Evolutionary conservation across 1,284 basidiomycete species (phyloP).

Genomic region (Quambalaria eucalypti): DNA sequence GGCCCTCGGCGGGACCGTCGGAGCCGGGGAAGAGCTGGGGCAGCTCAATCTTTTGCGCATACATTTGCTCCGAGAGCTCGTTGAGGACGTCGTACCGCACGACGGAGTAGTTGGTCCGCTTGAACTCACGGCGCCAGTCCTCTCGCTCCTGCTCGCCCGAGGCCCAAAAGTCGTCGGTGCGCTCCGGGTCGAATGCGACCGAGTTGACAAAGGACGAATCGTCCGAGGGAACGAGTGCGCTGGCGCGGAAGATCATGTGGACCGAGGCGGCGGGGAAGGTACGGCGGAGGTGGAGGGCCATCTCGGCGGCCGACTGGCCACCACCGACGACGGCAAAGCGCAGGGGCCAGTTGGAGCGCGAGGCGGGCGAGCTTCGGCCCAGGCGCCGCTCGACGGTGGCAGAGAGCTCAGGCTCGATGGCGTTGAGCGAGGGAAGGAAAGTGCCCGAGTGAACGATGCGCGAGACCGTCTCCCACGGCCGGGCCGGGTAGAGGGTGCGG

Average conservation of each 20-base stretch:
- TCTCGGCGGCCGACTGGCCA: slow-evolving; percentile 43
- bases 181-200: slow-evolving; percentile 41
- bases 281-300: slow-evolving; percentile 36
- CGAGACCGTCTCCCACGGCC: slow-evolving; percentile 7
- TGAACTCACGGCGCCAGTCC: slow-evolving; percentile 38
- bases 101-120: slow-evolving; percentile 45
- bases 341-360: slow-evolving; percentile 8
- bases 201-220: slow-evolving; percentile 44
- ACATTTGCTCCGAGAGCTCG: slow-evolving; percentile 34
- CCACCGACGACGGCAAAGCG: slow-evolving; percentile 41
- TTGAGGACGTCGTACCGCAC: slow-evolving; percentile 36
- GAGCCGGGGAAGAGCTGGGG: slow-evolving; percentile 19
- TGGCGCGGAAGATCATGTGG: slow-evolving; percentile 40
- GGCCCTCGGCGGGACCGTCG: slow-evolving; percentile 18
- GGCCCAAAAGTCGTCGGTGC: slow-evolving; percentile 42
- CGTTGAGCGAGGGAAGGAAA: slow-evolving; percentile 30
- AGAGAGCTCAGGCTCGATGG: slow-evolving; percentile 25
- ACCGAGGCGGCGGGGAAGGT: slow-evolving; percentile 39
- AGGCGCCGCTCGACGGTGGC: slow-evolving; percentile 4
- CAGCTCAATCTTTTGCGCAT: slow-evolving; percentile 42
- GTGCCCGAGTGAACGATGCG: slow-evolving; percentile 37
- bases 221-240: slow-evolving; percentile 41
- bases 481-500: slow-evolving; percentile 15
- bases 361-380: slow-evolving; percentile 3
- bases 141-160: slow-evolving; percentile 23